Evolutionary conservation across 1,139 yeast species (phyloP).

Genomic region (Zhuliangozyma parablackwelliae): DNA sequence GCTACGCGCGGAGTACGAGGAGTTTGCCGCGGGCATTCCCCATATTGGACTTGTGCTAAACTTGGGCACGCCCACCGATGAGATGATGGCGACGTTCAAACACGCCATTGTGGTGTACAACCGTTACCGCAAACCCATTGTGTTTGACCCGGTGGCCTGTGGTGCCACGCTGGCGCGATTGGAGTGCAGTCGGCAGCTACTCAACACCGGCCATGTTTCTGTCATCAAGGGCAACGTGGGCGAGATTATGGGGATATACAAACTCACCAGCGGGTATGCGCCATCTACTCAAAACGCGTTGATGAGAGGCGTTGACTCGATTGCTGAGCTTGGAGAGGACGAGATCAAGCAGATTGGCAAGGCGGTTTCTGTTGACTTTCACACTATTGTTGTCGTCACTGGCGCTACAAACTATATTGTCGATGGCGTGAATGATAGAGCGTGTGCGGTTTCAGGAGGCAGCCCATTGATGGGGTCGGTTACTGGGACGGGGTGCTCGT

Average conservation of each 20-base stretch:
- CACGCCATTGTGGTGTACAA: constrained; percentile 61
- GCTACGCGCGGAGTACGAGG: constrained; percentile 60
- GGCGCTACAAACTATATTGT: constrained; percentile 32
- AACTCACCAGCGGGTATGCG: constrained; percentile 22
- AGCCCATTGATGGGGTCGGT: constrained; percentile 62
- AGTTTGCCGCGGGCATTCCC: constrained; percentile 53
- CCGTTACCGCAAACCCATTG: constrained; percentile 52
- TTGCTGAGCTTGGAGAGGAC: constrained; percentile 27
- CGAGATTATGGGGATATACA: constrained; percentile 56
- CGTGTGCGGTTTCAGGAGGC: constrained; percentile 49
- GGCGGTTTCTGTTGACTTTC: constrained; percentile 51
- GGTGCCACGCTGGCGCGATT: constrained; percentile 71
- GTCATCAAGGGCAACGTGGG: constrained; percentile 86
- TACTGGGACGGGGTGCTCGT: constrained; percentile 89
- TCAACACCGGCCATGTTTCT: constrained; percentile 57
- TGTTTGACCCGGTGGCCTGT: constrained; percentile 89
- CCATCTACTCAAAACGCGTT: constrained; percentile 35
- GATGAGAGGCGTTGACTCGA: constrained; percentile 78
- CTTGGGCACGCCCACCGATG: constrained; percentile 65
- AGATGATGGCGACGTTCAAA: constrained; percentile 39
- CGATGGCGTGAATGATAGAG: constrained; percentile 10
- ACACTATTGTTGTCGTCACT: constrained; percentile 70
- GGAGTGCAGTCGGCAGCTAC: constrained; percentile 41
- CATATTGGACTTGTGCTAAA: constrained; percentile 60
- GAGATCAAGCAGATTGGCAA: constrained; percentile 37